These are phyloP conservation scores for Kwoniella shivajii DNA, from an alignment of 1,284 basidiomycete genomes.

Conservation along the genomic window DNA sequence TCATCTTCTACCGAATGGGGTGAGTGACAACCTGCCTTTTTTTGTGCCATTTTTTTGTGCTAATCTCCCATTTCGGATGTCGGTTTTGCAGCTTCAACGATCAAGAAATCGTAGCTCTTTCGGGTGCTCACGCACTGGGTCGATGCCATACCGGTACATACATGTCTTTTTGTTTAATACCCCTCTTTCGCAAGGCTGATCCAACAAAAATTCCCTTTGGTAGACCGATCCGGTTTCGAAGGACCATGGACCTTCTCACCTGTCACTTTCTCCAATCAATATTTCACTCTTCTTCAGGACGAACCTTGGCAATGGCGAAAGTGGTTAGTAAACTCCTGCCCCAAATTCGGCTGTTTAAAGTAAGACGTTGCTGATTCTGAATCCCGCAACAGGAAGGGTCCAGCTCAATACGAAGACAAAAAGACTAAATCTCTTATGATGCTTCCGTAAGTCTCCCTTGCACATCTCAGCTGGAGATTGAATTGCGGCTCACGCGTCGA, in stretches of 20 bases:
- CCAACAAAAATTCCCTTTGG: background rate
- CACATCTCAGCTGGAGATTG: background rate
- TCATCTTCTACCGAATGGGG: slow-evolving; percentile 93
- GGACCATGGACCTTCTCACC: slow-evolving; percentile 63
- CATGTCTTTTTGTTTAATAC: slow-evolving; percentile 17
- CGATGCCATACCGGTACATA: slow-evolving; percentile 86
- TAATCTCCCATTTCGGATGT: background rate
- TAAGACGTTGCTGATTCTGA: background rate
- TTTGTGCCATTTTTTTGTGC: background rate
- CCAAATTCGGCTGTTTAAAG: background rate
- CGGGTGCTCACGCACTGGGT: slow-evolving; percentile 91
- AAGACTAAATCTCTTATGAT: slow-evolving; percentile 90
- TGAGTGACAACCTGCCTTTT: slow-evolving; percentile 38
- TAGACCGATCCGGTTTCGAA: slow-evolving; percentile 75
- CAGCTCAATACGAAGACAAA: slow-evolving; percentile 93
- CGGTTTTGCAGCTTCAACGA: slow-evolving; percentile 72
- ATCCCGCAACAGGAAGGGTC: slow-evolving; percentile 75
- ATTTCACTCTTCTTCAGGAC: slow-evolving; percentile 77
- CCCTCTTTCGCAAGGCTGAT: background rate
- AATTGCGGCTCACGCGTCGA: background rate
- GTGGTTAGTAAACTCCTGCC: slow-evolving; percentile 54
- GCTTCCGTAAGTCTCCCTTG: slow-evolving; percentile 69
- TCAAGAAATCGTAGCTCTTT: slow-evolving; percentile 93
- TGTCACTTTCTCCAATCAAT: slow-evolving; percentile 76
- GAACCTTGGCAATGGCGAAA: slow-evolving; percentile 68